Evolutionary conservation across 306 rosid species (phyloP).

Genomic region (Urtica urens): DNA sequence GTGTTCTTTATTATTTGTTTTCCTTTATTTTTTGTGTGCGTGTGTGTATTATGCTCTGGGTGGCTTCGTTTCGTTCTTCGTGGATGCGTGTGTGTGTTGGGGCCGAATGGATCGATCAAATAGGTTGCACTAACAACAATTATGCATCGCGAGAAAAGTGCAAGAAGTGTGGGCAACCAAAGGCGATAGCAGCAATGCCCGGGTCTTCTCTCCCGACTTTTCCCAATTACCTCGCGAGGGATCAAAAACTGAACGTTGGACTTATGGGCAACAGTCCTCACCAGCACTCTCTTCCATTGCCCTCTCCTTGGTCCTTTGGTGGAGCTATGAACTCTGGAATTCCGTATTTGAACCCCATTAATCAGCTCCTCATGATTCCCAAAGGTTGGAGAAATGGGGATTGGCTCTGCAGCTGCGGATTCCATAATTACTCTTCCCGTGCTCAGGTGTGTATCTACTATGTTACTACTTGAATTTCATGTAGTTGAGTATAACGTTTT

Average conservation of each 20-base stretch:
- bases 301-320: conserved; percentile 44
- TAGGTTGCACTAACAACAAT: conserved; percentile 99
- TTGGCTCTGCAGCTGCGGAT: conserved; percentile 90
- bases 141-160: conserved; percentile 99
- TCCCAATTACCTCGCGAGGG: conserved; percentile 60
- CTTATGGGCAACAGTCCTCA: conserved; percentile 45
- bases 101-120: conserved; percentile 74
- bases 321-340: conserved; percentile 41
- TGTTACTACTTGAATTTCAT: background rate
- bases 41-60: conserved; percentile 72
- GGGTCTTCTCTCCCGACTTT: conserved; percentile 71
- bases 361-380: conserved; percentile 32
- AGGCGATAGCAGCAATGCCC: conserved; percentile 83
- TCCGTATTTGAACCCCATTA: conserved; percentile 36
- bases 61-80: conserved; percentile 49
- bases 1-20: no score
- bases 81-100: conserved; percentile 72
- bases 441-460: conserved; percentile 65
- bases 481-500: conserved; percentile 18
- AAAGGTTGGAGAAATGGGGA: conserved; percentile 94
- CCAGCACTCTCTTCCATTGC: conserved; percentile 36
- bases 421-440: conserved; percentile 85
- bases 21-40: no score
- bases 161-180: conserved; percentile 92
- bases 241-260: conserved; percentile 54